Conservation (phyloP, 495 filamentous ascomycete genomes). For the Penicillium goetzii region DNA sequence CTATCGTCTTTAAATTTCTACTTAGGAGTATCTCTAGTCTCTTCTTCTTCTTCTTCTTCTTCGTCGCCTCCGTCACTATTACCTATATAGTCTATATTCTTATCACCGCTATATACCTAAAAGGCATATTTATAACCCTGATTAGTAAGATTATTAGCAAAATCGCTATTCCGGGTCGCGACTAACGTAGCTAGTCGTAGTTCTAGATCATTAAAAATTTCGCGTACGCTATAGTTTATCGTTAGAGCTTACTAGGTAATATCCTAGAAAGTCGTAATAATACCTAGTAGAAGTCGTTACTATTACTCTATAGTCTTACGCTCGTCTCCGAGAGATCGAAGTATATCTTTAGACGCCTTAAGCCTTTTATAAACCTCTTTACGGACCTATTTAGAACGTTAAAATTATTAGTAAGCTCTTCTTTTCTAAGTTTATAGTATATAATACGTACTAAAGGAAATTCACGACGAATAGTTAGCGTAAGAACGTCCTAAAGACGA, state of each 20-base stretch:
- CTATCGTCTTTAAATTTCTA: neutral
- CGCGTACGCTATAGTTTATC: constrained; percentile 46
- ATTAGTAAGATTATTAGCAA: constrained; percentile 32
- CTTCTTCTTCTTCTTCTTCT: too few species aligned
- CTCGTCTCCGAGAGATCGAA: constrained; percentile 49
- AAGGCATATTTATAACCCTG: constrained; percentile 50
- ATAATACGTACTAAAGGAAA: constrained; percentile 49
- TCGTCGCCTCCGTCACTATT: constrained; percentile 8
- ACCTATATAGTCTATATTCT: constrained; percentile 1
- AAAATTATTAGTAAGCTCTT: neutral
- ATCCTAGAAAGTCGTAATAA: constrained; percentile 47
- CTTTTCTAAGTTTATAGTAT: neutral
- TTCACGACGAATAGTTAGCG: constrained; percentile 50
- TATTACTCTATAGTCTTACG: constrained; percentile 49
- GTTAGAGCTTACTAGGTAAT: constrained; percentile 43
- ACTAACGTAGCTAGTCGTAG: constrained; percentile 53
- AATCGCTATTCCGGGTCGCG: constrained; percentile 44
- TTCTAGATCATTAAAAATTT: constrained; percentile 39
- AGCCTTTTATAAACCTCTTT: constrained; percentile 49
- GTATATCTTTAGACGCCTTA: constrained; percentile 29
- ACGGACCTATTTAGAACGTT: constrained; percentile 38
- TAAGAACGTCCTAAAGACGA: constrained; percentile 36
- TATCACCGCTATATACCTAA: constrained; percentile 9
- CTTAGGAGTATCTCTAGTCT: neutral
- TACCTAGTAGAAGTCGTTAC: constrained; percentile 42